Conservation (phyloP, 78 protist species). For the Carpediemonas membranifera region DNA sequence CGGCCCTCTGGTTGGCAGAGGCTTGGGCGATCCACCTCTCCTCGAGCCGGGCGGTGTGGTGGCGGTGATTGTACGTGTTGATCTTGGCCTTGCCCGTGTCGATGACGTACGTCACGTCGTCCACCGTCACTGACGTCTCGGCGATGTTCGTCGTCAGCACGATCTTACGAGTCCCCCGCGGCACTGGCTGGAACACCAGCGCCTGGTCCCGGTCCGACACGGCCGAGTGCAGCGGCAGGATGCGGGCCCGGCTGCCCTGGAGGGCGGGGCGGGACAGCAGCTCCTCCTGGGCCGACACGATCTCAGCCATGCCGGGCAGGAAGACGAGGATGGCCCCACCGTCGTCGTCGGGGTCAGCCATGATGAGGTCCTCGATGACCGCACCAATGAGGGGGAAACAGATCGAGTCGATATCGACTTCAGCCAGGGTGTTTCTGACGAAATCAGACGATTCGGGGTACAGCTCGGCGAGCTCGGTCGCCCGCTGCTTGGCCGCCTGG, state of each 20-base stretch:
- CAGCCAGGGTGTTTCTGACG: background rate
- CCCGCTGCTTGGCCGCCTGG: background rate
- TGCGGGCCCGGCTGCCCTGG: too few species aligned
- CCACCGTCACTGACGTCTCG: slow-evolving; percentile 98
- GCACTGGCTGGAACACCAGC: slow-evolving; percentile 8
- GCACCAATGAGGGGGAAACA: background rate
- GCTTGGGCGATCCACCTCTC: slow-evolving; percentile 59
- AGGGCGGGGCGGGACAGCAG: too few species aligned
- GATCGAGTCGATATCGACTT: background rate
- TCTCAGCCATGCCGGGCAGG: slow-evolving; percentile 72
- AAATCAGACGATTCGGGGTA: background rate
- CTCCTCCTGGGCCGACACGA: too few species aligned
- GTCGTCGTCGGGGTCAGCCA: background rate
- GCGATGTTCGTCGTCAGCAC: slow-evolving; percentile 96
- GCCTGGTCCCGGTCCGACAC: background rate
- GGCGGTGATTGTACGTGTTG: background rate
- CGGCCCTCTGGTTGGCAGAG: slow-evolving; percentile 80
- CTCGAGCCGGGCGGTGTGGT: background rate
- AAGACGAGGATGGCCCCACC: slow-evolving; percentile 59
- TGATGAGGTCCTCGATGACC: background rate
- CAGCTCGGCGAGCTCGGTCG: background rate
- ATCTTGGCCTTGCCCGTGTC: slow-evolving; percentile 97
- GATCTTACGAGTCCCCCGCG: slow-evolving; percentile 46
- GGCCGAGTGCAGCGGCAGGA: slow-evolving; percentile 11
- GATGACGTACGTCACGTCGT: slow-evolving; percentile 93